Percentiles rank a stretch among this genome's conserved stretches.
Conservation (phyloP, 257 asterid species). For the Solanum rostratum region DNA sequence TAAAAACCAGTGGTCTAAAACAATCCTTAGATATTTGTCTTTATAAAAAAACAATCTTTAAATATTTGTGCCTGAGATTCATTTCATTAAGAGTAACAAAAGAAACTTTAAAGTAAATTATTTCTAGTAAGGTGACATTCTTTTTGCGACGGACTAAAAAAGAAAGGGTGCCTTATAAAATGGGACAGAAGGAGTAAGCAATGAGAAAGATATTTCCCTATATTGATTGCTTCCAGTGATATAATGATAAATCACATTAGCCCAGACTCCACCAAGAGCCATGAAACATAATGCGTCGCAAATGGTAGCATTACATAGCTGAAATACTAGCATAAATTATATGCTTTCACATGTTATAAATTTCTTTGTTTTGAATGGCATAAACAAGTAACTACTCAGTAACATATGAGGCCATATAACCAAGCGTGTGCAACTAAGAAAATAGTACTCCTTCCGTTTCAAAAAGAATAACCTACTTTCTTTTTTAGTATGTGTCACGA, state of each 20-base stretch:
- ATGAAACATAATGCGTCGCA: background rate
- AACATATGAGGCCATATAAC: background rate
- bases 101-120: too few relatives aligned
- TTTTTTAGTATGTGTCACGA: too few relatives aligned
- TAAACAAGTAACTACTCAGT: background rate
- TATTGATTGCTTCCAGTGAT: background rate
- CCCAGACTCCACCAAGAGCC: background rate
- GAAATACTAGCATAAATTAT: background rate
- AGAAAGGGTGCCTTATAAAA: too few relatives aligned
- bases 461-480: too few relatives aligned
- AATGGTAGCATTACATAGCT: background rate
- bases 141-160: too few relatives aligned
- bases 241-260: background rate
- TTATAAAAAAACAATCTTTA: too few relatives aligned
- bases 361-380: background rate
- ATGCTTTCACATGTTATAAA: background rate
- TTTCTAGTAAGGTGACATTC: too few relatives aligned
- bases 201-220: background rate
- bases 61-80: too few relatives aligned
- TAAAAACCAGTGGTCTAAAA: too few relatives aligned
- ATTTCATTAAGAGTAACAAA: too few relatives aligned
- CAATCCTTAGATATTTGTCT: too few relatives aligned
- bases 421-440: background rate
- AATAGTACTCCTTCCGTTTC: background rate
- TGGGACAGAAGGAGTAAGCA: background rate